These are phyloP conservation scores for Fragilaria radians DNA, from an alignment of 108 stramenopile genomes.

Conservation along the genomic window DNA sequence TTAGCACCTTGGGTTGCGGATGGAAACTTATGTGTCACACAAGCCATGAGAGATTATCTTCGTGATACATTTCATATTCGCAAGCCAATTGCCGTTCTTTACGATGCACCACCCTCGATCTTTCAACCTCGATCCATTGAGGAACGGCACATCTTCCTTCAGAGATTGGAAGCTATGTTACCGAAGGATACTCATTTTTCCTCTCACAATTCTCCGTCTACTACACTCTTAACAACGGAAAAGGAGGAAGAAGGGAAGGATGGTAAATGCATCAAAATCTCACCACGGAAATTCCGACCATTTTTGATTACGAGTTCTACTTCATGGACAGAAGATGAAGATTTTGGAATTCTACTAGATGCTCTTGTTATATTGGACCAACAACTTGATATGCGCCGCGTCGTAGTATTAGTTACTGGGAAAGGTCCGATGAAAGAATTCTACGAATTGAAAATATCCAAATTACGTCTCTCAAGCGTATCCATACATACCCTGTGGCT, in stretches of 20 bases:
- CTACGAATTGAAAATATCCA: slow-evolving; percentile 65
- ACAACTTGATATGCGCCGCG: slow-evolving; percentile 1
- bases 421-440: slow-evolving; percentile 89
- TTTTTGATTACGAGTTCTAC: slow-evolving; percentile 89
- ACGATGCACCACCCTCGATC: slow-evolving; percentile 88
- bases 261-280: slow-evolving; percentile 10
- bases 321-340: slow-evolving; percentile 98
- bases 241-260: not conserved
- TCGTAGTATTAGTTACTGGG: slow-evolving; percentile 92
- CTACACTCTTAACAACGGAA: slow-evolving; percentile 61
- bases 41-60: slow-evolving; percentile 83
- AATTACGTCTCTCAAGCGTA: slow-evolving; percentile 27
- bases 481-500: slow-evolving; percentile 89
- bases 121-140: slow-evolving; percentile 57
- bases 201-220: slow-evolving; percentile 7
- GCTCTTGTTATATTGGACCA: slow-evolving; percentile 73
- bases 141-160: slow-evolving; percentile 75
- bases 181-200: not conserved
- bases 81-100: slow-evolving; percentile 52
- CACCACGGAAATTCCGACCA: slow-evolving; percentile 58
- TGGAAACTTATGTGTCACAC: slow-evolving; percentile 89
- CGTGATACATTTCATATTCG: slow-evolving; percentile 48
- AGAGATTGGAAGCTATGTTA: slow-evolving; percentile 19
- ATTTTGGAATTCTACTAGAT: slow-evolving; percentile 89
- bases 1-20: slow-evolving; percentile 70